Conservation (phyloP, 257 asterid genomes). For the Cinchona pubescens region DNA sequence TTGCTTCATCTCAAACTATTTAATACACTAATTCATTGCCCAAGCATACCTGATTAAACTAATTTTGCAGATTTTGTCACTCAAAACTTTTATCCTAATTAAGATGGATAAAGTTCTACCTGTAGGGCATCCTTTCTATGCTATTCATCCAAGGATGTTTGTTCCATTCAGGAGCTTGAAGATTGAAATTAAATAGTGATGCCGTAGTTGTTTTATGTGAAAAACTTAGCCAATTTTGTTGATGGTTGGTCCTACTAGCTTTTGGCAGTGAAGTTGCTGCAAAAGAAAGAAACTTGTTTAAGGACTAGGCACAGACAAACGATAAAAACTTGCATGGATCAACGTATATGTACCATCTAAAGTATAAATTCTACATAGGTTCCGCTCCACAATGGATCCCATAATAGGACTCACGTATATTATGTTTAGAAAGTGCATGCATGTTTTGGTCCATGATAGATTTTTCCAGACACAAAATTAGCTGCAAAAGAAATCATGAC, state of each 20-base stretch:
- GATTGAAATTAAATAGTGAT: conserved; percentile 22
- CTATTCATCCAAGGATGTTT: conserved; percentile 5
- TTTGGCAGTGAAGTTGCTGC: conserved; percentile 10
- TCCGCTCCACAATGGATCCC: too few relatives aligned
- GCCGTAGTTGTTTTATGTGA: conserved; percentile 6
- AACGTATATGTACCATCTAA: too few relatives aligned
- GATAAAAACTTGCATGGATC: too few relatives aligned
- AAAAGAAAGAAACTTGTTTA: background rate
- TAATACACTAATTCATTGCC: too few relatives aligned
- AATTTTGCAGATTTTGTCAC: too few relatives aligned
- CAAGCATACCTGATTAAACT: too few relatives aligned
- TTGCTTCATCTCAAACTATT: background rate
- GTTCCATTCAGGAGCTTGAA: conserved; percentile 14
- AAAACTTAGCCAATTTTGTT: background rate
- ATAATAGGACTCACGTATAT: too few relatives aligned
- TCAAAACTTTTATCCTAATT: background rate
- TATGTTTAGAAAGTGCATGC: too few relatives aligned
- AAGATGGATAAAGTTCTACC: background rate
- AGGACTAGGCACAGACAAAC: too few relatives aligned
- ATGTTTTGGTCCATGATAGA: too few relatives aligned
- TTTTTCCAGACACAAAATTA: background rate
- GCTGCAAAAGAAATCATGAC: background rate
- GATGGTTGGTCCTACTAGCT: background rate
- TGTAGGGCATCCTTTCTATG: background rate
- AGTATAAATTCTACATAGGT: too few relatives aligned